A percentile compares a stretch with the other conserved stretches of the same genome.
These are phyloP conservation scores for Eucommia ulmoides DNA, from an alignment of 257 asterid genomes.

Conservation along the genomic window DNA sequence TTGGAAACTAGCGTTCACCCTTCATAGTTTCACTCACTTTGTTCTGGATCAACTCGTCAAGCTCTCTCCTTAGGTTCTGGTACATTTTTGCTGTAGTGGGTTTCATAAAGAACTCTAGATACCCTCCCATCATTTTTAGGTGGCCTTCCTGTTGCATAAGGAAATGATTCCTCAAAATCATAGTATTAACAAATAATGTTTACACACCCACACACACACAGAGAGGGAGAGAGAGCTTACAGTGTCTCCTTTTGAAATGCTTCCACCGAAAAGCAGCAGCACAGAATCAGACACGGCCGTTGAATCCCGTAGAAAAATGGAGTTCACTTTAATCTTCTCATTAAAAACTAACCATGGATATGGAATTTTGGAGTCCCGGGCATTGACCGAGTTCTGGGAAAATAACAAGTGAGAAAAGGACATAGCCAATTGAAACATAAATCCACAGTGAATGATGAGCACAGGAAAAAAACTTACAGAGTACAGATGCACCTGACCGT, in stretches of 20 bases:
- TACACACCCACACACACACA: too few species aligned
- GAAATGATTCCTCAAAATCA: conserved; percentile 10
- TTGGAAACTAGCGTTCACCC: too few species aligned
- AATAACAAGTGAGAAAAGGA: conserved; percentile 5
- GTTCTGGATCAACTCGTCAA: conserved; percentile 60
- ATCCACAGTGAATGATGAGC: too few species aligned
- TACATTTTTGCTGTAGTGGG: conserved; percentile 57
- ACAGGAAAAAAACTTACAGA: conserved; percentile 50
- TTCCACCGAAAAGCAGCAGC: conserved; percentile 90
- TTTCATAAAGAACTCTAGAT: conserved; percentile 80
- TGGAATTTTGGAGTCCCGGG: conserved; percentile 62
- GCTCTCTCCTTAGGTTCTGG: conserved; percentile 53
- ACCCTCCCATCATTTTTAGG: conserved; percentile 83
- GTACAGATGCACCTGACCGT: conserved; percentile 67
- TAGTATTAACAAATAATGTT: conserved; percentile 7
- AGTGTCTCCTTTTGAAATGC: conserved; percentile 45
- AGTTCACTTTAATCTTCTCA: conserved; percentile 81
- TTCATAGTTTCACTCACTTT: conserved; percentile 84
- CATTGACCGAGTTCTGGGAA: conserved; percentile 68
- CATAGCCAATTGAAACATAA: conserved; percentile 10
- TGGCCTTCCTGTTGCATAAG: conserved; percentile 61
- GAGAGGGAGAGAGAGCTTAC: conserved; percentile 24
- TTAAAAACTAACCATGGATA: conserved; percentile 95
- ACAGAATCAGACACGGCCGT: conserved; percentile 83
- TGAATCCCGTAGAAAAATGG: conserved; percentile 87